Conservation (phyloP, 2,329 filamentous ascomycete species). For the Fusarium sulawesiense region DNA sequence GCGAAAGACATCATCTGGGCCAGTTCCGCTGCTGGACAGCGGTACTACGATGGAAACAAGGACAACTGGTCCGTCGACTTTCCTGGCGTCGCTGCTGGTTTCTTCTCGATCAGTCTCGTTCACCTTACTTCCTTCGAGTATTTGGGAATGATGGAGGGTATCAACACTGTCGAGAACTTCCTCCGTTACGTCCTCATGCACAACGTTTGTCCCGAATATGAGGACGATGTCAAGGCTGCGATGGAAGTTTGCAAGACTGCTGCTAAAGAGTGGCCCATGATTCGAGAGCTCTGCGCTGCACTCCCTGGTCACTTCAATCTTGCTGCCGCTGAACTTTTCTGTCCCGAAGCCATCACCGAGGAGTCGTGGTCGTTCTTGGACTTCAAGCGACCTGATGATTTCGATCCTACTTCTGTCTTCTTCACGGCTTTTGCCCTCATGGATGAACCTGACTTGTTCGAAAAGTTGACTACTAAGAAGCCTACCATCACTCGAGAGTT, state of each 20-base stretch:
- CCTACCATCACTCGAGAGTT: conserved; percentile 57
- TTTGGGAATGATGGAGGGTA: conserved; percentile 65
- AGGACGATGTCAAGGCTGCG: conserved; percentile 73
- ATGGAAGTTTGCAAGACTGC: conserved; percentile 74
- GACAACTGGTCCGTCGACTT: conserved; percentile 86
- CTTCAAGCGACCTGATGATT: conserved; percentile 52
- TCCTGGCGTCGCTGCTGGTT: conserved; percentile 78
- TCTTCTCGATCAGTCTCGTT: conserved; percentile 72
- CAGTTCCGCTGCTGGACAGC: conserved; percentile 55
- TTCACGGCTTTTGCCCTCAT: conserved; percentile 59
- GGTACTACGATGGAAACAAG: conserved; percentile 63
- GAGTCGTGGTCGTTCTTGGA: conserved; percentile 46
- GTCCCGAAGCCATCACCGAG: conserved; percentile 47
- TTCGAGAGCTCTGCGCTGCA: conserved; percentile 60
- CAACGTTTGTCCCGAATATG: conserved; percentile 86
- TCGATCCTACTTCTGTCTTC: conserved; percentile 57
- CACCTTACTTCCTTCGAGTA: conserved; percentile 67
- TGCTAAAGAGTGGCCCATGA: conserved; percentile 72
- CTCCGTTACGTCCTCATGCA: conserved; percentile 88
- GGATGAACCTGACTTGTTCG: conserved; percentile 49
- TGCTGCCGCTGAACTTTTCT: conserved; percentile 77
- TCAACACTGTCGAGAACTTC: conserved; percentile 83
- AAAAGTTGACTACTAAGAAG: conserved; percentile 38
- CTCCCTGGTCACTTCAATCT: conserved; percentile 85
- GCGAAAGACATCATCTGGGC: conserved; percentile 70